These are phyloP conservation scores for Monocercomonoides exilis DNA, from an alignment of 78 protist species.

Conservation along the genomic window DNA sequence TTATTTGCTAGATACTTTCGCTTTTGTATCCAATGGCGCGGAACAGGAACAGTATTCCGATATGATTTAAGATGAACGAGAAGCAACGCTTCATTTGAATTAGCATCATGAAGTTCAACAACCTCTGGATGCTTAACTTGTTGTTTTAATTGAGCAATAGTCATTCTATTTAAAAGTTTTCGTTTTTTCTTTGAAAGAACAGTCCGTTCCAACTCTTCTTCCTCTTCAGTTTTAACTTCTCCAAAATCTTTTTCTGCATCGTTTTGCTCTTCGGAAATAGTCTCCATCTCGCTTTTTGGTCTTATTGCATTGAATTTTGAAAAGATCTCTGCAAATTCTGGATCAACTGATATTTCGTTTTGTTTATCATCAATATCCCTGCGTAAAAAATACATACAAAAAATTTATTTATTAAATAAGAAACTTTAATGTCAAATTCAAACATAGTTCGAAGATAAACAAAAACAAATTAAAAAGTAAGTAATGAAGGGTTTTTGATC, in stretches of 20 bases:
- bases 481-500: too few relatives aligned
- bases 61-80: slow-evolving; percentile 71
- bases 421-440: too few relatives aligned
- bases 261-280: slow-evolving; percentile 4
- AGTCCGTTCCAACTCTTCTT: too few relatives aligned
- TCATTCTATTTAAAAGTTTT: slow-evolving; percentile 42
- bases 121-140: slow-evolving; percentile 55
- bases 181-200: slow-evolving; percentile 50
- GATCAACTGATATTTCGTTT: too few relatives aligned
- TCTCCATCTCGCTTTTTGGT: too few relatives aligned
- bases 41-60: slow-evolving; percentile 87
- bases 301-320: too few relatives aligned
- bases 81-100: slow-evolving; percentile 76
- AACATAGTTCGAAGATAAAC: too few relatives aligned
- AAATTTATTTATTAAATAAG: too few relatives aligned
- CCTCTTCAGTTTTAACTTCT: neutral
- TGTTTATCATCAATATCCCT: too few relatives aligned
- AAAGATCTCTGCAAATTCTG: too few relatives aligned
- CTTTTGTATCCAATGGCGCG: slow-evolving; percentile 93
- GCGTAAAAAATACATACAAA: too few relatives aligned
- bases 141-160: slow-evolving; percentile 78
- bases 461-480: too few relatives aligned
- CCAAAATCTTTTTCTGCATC: slow-evolving; percentile 3
- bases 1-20: slow-evolving; percentile 84
- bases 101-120: slow-evolving; percentile 66